Evolutionary conservation across 768 basidiomycete species (phyloP), one percentile per base, ranked within the genome.

Genomic region (Collybiopsis confluens): DNA sequence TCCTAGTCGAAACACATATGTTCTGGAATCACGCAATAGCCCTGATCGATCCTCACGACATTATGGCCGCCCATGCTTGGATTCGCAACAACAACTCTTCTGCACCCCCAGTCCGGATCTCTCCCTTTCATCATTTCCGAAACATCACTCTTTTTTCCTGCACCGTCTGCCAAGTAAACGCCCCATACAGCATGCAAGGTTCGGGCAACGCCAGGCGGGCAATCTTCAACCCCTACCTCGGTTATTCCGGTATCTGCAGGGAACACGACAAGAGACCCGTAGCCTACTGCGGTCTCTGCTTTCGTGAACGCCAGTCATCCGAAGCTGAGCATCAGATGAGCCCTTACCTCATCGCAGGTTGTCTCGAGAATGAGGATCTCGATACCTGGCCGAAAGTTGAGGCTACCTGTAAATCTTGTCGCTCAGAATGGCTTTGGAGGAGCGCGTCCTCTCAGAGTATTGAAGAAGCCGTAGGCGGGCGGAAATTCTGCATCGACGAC

Each of bases 21-120:
- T 88, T 87, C 63, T 90, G 87, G 87, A 73, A 75, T 55, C 82
- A 86, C 55, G 86, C 83, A 1, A 75, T 80, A 53, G 63, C 76
- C 3, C 64, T 80, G 27, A 69, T 89, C 57, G 87, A 90, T 69
- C 85, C 86, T 6, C 68, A 75, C 40, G 85, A 86, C 61, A 58
- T 45, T 64, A n/a, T n/a, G n/a, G n/a, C n/a, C n/a, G n/a, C n/a
- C n/a, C n/a, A n/a, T n/a, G n/a, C n/a, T n/a, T n/a, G 79, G 59
- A 54, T 80, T 36, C 73, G 73, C 43, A 74, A 76, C 1, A 73
- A 65, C 57, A 53, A 62, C 62, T 64, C 68, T 51, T 55, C 62
- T 55, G 64, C 57, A 52, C 64, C 67, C 46, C 67, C 73, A 1
- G 67, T 70, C 41, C 72, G 71, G 50, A 63, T 78, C 37, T 71